Conservation (phyloP, 2,329 filamentous ascomycete species). For the Septoria linicola region DNA sequence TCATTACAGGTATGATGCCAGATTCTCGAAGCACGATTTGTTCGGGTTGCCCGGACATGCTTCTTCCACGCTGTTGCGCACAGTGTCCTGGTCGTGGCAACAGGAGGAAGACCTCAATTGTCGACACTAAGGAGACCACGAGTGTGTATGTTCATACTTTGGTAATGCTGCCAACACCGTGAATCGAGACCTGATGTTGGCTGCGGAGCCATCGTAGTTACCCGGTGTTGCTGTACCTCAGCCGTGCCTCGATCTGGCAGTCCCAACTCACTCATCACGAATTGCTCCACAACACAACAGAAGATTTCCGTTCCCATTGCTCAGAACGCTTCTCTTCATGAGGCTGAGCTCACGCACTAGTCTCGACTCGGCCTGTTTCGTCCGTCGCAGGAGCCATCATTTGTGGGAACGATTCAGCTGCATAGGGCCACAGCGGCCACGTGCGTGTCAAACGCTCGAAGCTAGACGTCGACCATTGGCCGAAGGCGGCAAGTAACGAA, state of each 20-base stretch:
- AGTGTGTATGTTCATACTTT: no score
- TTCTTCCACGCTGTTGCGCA: no score
- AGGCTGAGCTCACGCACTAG: neutral
- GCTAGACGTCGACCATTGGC: slow-evolving; percentile 10
- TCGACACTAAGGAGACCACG: no score
- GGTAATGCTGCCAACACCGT: no score
- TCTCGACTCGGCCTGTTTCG: neutral
- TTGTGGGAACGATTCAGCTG: neutral
- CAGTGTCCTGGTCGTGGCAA: no score
- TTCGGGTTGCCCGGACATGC: no score
- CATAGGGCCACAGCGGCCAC: slow-evolving; percentile 13
- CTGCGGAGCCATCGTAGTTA: neutral
- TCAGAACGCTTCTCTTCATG: neutral
- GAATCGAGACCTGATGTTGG: neutral
- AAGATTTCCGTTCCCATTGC: neutral
- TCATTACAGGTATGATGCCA: no score
- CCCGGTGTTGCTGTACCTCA: slow-evolving; percentile 5
- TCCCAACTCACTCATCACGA: neutral
- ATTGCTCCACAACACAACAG: neutral
- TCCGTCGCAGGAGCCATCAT: neutral
- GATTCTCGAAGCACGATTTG: no score
- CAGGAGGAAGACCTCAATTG: no score
- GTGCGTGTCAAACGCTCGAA: slow-evolving; percentile 8
- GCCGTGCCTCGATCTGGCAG: slow-evolving; percentile 3
- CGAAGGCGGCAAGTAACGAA: neutral